Percentiles rank a stretch among this genome's conserved stretches.
Evolutionary conservation across 2,329 filamentous ascomycete species (phyloP).

Genomic region (Rutstroemia sp.): DNA sequence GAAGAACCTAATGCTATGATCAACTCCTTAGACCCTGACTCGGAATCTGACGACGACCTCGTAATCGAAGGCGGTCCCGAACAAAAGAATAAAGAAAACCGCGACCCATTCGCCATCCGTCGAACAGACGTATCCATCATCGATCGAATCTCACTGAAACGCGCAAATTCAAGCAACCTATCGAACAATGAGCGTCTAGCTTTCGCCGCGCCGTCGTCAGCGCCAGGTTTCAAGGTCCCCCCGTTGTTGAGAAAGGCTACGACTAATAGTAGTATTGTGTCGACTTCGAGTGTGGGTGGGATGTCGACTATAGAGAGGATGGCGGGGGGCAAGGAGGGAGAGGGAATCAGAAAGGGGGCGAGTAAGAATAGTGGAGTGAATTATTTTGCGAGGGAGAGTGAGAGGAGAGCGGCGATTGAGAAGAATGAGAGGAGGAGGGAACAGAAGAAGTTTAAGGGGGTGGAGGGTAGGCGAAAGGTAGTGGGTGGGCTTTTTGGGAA

Average conservation of each 20-base stretch:
- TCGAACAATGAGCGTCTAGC: constrained; percentile 41
- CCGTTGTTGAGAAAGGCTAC: constrained; percentile 67
- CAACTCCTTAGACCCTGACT: constrained; percentile 42
- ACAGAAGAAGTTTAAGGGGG: constrained; percentile 49
- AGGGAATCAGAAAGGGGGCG: constrained; percentile 50
- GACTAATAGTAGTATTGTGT: constrained; percentile 45
- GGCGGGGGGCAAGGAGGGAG: constrained; percentile 35
- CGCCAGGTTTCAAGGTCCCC: constrained; percentile 56
- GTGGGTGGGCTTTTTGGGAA: constrained; percentile 52
- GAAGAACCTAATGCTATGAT: constrained; percentile 53
- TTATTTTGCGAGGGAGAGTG: constrained; percentile 52
- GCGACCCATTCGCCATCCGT: constrained; percentile 28
- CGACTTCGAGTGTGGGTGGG: constrained; percentile 25
- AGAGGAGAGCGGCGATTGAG: constrained; percentile 45
- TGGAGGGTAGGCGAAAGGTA: constrained; percentile 46
- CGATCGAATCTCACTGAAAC: constrained; percentile 67
- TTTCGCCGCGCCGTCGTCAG: constrained; percentile 40
- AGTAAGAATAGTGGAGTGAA: constrained; percentile 54
- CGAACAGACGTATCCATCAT: constrained; percentile 47
- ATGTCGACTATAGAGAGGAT: constrained; percentile 25
- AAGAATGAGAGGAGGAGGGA: constrained; percentile 52
- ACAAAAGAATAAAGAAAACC: constrained; percentile 27
- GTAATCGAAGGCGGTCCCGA: constrained; percentile 44
- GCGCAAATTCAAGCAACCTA: constrained; percentile 37
- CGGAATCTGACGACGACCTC: constrained; percentile 45